Evolutionary conservation across 2,329 filamentous ascomycete genomes (phyloP).

Genomic region (Daldinia eschscholtzii): DNA sequence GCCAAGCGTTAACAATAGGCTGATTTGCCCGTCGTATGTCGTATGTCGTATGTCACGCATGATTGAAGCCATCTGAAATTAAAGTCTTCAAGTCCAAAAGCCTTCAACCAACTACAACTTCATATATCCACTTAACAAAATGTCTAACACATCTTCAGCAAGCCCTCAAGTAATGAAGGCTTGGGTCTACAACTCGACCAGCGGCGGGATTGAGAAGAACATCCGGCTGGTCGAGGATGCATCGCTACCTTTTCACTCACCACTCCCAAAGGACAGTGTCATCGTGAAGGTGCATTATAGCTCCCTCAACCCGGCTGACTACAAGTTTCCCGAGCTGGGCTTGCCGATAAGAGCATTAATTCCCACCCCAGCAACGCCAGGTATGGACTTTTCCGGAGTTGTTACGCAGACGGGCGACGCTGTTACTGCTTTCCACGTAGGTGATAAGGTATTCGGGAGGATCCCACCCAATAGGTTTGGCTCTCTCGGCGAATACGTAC

Average conservation of each 20-base stretch:
- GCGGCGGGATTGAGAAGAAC: conserved; percentile 65
- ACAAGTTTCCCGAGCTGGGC: conserved; percentile 69
- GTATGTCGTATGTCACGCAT: too few species aligned
- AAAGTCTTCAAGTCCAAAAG: not conserved
- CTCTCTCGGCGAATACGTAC: conserved; percentile 58
- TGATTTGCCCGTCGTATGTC: not conserved
- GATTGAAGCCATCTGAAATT: not conserved
- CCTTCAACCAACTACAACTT: not conserved
- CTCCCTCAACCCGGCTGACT: conserved; percentile 73
- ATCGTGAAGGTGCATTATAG: conserved; percentile 67
- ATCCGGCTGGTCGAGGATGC: conserved; percentile 61
- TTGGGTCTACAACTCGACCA: conserved; percentile 66
- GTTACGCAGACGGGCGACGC: conserved; percentile 51
- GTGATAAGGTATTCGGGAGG: conserved; percentile 62
- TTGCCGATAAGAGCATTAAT: conserved; percentile 57
- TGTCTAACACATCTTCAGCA: not conserved
- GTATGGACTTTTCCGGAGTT: conserved; percentile 64
- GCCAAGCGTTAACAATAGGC: not conserved
- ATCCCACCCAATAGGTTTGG: conserved; percentile 54
- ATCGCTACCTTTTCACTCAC: conserved; percentile 55
- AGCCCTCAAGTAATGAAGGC: conserved; percentile 61
- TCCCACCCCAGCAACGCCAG: conserved; percentile 60
- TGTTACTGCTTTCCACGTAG: conserved; percentile 51
- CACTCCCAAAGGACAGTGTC: conserved; percentile 59
- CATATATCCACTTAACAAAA: not conserved